Evolutionary conservation across 108 stramenopile genomes (phyloP), one percentile per base, ranked within the genome.

Genomic region (Fragilaria radians): DNA sequence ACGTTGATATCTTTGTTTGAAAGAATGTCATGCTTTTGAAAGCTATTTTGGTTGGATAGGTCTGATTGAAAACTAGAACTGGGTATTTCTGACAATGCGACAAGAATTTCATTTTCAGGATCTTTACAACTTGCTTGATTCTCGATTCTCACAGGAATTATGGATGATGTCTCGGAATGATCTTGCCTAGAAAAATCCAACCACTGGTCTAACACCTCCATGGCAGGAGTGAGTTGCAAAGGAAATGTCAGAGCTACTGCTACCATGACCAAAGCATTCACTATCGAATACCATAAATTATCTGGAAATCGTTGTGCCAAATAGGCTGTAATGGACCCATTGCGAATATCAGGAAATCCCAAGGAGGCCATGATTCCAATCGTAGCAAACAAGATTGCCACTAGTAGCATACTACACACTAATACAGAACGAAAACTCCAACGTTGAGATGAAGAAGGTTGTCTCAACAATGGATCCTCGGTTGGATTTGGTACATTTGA

Each of bases 151-250:
- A 14, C 11, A n/a, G n/a, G n/a, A n/a, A n/a, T n/a, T n/a, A n/a
- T n/a, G n/a, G n/a, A n/a, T n/a, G n/a, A n/a, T n/a, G n/a, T n/a
- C n/a, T n/a, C n/a, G n/a, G n/a, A n/a, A n/a, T n/a, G n/a, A 14
- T 42, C 36, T 42, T 42, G 11, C 11, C 7, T 7, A 14, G 36
- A 11, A 11, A 7, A 7, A 42, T 21, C 50, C 21, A 68, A 52
- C 68, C 68, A 75, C 28, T 70, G 64, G 17, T 70, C 68, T 54
- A 70, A 27, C 0, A 75, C 73, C 54, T 75, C 63, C 63, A 75
- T 64, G 0, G 73, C 73, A 4, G 73, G 73, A 22, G 68, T 66
- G 26, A 75, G 32, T 34, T 75, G 73, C 51, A 75, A 30, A 0
- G 73, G 73, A 56, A 75, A 75, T 0, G 73, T 75, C n/a, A 65